Evolutionary conservation across 1,284 basidiomycete species (phyloP), one percentile per base, ranked within the genome.

Genomic region (Trichosporon sp.): DNA sequence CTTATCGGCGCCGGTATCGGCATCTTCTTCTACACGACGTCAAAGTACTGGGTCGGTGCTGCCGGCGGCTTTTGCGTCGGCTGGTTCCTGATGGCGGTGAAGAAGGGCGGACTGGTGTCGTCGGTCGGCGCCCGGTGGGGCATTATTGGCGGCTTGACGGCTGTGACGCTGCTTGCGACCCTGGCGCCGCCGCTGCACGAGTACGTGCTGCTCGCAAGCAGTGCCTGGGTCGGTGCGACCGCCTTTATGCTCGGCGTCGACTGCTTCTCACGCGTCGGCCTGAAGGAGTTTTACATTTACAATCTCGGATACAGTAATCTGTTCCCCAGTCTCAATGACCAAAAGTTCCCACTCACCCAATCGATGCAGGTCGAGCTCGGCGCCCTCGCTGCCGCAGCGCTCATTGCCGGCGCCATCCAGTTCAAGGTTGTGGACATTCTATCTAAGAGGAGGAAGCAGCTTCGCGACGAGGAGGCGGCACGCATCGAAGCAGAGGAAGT

Each of bases 251-350:
- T 97, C 21, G 94, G 94, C 9, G 86, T 96, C 59, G 95, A 98
- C 79, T 97, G 95, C 80, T 97, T 88, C 78, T 90, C 92, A 3
- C 89, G 90, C 6, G 90, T 89, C 4, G 90, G 90, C 25, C 84
- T 96, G 64, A 97, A 97, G 82, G 95, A 96, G 89, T 96, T 95
- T 81, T 97, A 96, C 80, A 83, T 95, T 59, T 95, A 90, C 87
- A 97, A 96, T 74, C 82, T 98, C 54, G 95, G 95, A 19, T 80
- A 76, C 62, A 83, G 82, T 9, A 73, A 82, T 3, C 80, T 96
- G 34, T 96, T 95, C 80, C 87, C 89, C 13, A 89, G 88, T 70
- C 91, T 87, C 70, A 78, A 84, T 66, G 86, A 88, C 69, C 82
- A 84, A 65, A 90, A 90, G 49, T 95, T 91, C 72, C 91, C 91